Base-by-base conservation (phyloP, 441 rosid genomes). In the Mallotus repandus region DNA sequence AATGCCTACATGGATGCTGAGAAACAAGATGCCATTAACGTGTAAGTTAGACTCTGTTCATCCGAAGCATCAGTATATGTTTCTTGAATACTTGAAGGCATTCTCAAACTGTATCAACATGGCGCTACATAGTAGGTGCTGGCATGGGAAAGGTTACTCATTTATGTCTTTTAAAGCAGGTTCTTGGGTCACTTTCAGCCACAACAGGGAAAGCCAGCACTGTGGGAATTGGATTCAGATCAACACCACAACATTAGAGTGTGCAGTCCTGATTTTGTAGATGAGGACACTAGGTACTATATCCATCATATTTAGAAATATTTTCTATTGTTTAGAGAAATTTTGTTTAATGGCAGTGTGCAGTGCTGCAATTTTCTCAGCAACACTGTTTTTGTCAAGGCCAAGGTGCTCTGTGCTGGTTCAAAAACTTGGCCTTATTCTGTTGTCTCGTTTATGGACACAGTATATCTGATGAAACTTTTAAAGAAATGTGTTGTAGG, bases 1-100 rank as follows among this genome's bases (percentile, higher is more conserved):
- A 96, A 96, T 66, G 97, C 98, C 59, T 96, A 94, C 79, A 84
- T 94, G 89, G 99, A 96, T 81, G 92, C 91, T 14, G 98, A 94
- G 84, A 96, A 96, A 81, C 99, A 94, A 85, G 92, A 91, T 77
- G 98, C 98, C 59, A 94, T 96, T 70, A 92, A 94, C 78, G 72
- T 94, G 99, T 96, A 87, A 79, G 84, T 78, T 67, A 56, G 59
- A 21, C 56, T 18, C 52, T 2, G 12, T 74, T 53, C 7, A 63
- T 70, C 32, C 54, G n/a, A 35, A 46, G 11, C 18, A 16, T 7
- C 55, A 45, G 11, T 2, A 29, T 29, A 59, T 64, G 21, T 69
- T 41, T 71, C 19, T 62, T 35, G 22, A 35, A 55, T 43, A 45
- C 52, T 46, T 62, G 6, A 13, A 15, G 11, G 38, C 14, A 13